Evolutionary conservation across 129 eudicot genomes (phyloP), one percentile per base, ranked within the genome.

Genomic region (Tanacetum coccineum): DNA sequence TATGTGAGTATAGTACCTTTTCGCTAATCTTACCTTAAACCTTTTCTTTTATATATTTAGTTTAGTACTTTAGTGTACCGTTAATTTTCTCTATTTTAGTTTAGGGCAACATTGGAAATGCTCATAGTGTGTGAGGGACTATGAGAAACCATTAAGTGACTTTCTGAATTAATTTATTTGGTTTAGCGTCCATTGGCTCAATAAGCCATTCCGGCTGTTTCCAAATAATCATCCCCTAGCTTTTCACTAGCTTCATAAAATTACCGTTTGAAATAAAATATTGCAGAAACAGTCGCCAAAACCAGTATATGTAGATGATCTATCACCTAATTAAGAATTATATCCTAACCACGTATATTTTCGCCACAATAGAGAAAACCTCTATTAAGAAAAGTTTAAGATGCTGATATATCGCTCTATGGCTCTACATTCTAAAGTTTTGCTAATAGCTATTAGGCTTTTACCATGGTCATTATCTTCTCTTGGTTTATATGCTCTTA

Each of bases 401-500:
- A 18, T 53, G 42, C 42, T 36, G 42, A 36, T 36, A 6, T 36
- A 36, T 36, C 42, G 9, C 42, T 36, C 42, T 15, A 53, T 18
- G 21, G 19, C 13, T 3, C 10, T 53, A 1, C 40, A 57, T 22
- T 56, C 26, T 6, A 55, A 56, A 22, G 18, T 32, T 11, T 2
- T 3, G 25, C 21, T 22, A 53, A 53, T 51, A 15, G 10, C 6
- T 36, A 36, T 36, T 36, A 36, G 9, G 42, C 59, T 10, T 25
- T 57, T 57, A 48, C 71, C 71, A 66, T 32, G 42, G 46, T 9
- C 59, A 26, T 26, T 13, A 66, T 26, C 45, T 32, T 50, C 15
- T n/a, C 20, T n/a, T 66, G 59, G 48, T 50, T 25, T 20, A 15
- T 66, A 18, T 4, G 50, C 47, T 9, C 18, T n/a, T n/a, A n/a